These are phyloP conservation scores for Coemansia sp. DNA, from an alignment of 192 early-diverging fungal species.

Conservation along the genomic window DNA sequence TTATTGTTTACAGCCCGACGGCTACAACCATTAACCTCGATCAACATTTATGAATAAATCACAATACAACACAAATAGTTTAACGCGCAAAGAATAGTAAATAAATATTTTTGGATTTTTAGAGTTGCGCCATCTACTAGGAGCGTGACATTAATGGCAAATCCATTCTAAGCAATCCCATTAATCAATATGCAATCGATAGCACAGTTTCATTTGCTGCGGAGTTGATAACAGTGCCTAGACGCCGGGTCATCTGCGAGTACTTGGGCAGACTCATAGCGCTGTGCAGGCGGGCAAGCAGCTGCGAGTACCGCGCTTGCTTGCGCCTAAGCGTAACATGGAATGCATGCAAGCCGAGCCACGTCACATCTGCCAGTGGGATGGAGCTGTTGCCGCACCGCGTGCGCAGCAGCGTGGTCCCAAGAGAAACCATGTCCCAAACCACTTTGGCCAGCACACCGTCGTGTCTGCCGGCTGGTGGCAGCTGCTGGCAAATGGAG, in stretches of 20 bases:
- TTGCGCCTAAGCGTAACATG: slow-evolving; percentile 34
- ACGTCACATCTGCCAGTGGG: slow-evolving; percentile 21
- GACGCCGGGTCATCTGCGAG: neutral
- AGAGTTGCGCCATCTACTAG: too few species aligned
- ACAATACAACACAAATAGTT: too few species aligned
- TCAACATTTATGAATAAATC: too few species aligned
- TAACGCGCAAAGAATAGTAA: too few species aligned
- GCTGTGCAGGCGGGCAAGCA: slow-evolving; percentile 16
- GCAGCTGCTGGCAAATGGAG: slow-evolving; percentile 18
- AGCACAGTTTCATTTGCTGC: slow-evolving; percentile 21
- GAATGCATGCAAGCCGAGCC: slow-evolving; percentile 55
- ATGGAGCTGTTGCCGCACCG: slow-evolving; percentile 14
- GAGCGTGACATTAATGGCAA: too few species aligned
- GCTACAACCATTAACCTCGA: too few species aligned
- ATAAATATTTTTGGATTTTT: too few species aligned
- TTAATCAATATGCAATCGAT: slow-evolving; percentile 26
- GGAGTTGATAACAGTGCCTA: slow-evolving; percentile 11
- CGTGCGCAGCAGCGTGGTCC: slow-evolving; percentile 22
- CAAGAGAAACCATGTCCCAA: slow-evolving; percentile 12
- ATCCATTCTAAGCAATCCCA: too few species aligned
- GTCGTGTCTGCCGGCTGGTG: slow-evolving; percentile 10
- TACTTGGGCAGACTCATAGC: slow-evolving; percentile 15
- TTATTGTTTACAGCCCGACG: too few species aligned
- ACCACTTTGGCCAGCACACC: slow-evolving; percentile 10
- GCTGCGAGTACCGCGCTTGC: slow-evolving; percentile 34